Evolutionary conservation across 345 rosid genomes (phyloP), one percentile per base, ranked within the genome.

Genomic region (Kernera saxatilis): DNA sequence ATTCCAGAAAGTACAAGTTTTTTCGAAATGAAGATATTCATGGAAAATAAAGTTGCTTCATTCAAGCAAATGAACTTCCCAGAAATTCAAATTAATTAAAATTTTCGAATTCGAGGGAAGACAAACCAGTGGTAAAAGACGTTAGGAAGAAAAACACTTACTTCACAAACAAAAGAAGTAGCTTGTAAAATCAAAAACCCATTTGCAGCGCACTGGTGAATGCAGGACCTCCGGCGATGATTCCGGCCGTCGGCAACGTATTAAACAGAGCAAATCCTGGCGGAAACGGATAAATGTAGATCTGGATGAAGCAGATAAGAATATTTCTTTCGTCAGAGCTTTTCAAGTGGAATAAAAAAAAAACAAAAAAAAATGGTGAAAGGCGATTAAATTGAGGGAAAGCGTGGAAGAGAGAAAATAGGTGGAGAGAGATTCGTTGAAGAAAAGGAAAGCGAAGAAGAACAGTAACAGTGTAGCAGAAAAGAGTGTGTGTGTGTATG

Each of bases 391-490:
- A 55, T 45, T 41, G 76, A 56, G 59, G 29, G 53, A 40, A 30
- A 41, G 72, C 53, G 62, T 30, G 44, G 53, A 30, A 68, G 72
- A 69, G 64, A 69, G 65, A 43, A 59, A 43, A 60, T 14, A 67
- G 73, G 50, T 74, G 72, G 39, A 51, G 78, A 68, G 70, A 39
- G 68, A 35, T 8, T 22, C 8, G 67, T 44, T 64, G 21, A 4
- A 43, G 6, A 25, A 43, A 18, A 17, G 39, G 25, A 45, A 25
- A 54, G 61, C 11, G 26, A 53, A 26, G 43, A 41, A 58, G 30
- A 66, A 59, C 54, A 48, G 72, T 64, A 52, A 71, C 63, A 18
- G 54, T 51, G 48, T 5, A 50, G 61, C 49, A 37, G 30, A 48
- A 48, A 43, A 48, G 26, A 35, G 71, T 1, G 39, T 19, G 14